phyloP scores from a whole-genome alignment of 345 rosid species.

The Linum trigynum region DNA sequence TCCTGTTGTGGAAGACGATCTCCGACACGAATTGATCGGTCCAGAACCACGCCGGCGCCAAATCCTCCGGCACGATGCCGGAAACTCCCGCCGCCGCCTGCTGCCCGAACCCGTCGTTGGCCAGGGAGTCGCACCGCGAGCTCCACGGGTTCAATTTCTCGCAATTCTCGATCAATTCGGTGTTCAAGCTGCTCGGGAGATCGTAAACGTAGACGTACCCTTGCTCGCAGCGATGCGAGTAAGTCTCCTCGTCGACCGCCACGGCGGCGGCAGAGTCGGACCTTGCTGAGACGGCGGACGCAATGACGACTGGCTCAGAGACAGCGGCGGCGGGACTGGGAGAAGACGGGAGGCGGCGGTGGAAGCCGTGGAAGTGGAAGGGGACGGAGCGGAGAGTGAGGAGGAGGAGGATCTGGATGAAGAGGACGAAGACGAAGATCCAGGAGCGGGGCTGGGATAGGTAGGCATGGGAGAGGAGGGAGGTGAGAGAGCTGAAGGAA shows the following conservation, averaged over 20 bases:
- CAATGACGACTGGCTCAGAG: not conserved
- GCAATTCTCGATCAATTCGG: slow-evolving; percentile 51
- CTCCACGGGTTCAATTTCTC: slow-evolving; percentile 81
- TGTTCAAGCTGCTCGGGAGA: slow-evolving; percentile 58
- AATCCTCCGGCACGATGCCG: slow-evolving; percentile 42
- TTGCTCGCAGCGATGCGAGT: slow-evolving; percentile 29
- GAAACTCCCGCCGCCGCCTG: slow-evolving; percentile 35
- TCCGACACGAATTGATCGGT: slow-evolving; percentile 86
- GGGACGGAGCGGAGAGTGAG: slow-evolving; percentile 45
- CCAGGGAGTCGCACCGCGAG: slow-evolving; percentile 65
- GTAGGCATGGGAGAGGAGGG: slow-evolving; percentile 23
- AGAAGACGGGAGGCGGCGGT: slow-evolving; percentile 24
- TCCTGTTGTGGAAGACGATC: slow-evolving; percentile 68
- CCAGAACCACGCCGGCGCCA: slow-evolving; percentile 85
- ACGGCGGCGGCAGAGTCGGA: not conserved
- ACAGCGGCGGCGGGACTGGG: not conserved
- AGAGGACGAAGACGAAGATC: slow-evolving; percentile 48
- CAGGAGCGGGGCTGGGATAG: slow-evolving; percentile 43
- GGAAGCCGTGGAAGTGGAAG: slow-evolving; percentile 9
- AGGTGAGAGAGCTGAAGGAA: slow-evolving; percentile 33
- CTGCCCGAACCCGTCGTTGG: slow-evolving; percentile 65
- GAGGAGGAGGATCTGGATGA: slow-evolving; percentile 52
- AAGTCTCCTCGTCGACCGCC: not conserved
- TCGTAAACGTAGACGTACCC: slow-evolving; percentile 75
- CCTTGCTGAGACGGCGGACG: not conserved